Evolutionary conservation across 1,284 basidiomycete species (phyloP).

Genomic region (Cystobasidiaceae sp.): DNA sequence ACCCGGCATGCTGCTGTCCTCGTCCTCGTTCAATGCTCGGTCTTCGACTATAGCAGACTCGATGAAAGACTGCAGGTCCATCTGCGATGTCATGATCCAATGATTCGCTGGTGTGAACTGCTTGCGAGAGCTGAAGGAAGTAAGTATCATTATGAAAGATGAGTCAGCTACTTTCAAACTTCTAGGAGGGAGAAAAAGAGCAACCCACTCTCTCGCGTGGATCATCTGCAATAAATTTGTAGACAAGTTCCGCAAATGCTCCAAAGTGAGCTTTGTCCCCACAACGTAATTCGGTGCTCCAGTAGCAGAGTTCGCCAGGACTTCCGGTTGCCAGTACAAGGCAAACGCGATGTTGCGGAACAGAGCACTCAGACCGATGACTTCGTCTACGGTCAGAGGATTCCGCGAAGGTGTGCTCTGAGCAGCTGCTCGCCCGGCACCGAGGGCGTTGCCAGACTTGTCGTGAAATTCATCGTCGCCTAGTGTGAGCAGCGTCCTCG

Average conservation of each 20-base stretch:
- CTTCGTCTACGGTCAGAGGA: conserved; percentile 76
- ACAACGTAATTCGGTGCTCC: conserved; percentile 49
- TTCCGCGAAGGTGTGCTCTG: conserved; percentile 52
- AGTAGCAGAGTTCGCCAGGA: conserved; percentile 39
- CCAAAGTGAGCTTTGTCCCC: conserved; percentile 49
- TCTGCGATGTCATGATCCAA: conserved; percentile 68
- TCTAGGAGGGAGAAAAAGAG: background rate
- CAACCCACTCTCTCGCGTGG: conserved; percentile 74
- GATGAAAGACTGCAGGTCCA: conserved; percentile 79
- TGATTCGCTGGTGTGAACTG: conserved; percentile 73
- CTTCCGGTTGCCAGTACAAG: conserved; percentile 66
- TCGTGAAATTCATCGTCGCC: conserved; percentile 96
- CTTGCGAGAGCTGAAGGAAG: conserved; percentile 61
- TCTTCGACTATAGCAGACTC: conserved; percentile 75
- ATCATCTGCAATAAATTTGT: conserved; percentile 72
- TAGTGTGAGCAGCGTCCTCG: conserved; percentile 79
- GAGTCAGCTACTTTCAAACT: background rate
- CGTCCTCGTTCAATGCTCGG: conserved; percentile 46
- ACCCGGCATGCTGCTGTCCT: background rate
- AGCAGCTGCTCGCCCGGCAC: background rate
- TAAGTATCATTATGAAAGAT: background rate
- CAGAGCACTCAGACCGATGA: conserved; percentile 62
- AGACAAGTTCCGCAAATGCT: conserved; percentile 62
- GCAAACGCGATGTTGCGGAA: conserved; percentile 72
- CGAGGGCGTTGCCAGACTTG: conserved; percentile 42